Conservation (phyloP, 768 basidiomycete genomes). For the Chalciporus pseudorubinellus region DNA sequence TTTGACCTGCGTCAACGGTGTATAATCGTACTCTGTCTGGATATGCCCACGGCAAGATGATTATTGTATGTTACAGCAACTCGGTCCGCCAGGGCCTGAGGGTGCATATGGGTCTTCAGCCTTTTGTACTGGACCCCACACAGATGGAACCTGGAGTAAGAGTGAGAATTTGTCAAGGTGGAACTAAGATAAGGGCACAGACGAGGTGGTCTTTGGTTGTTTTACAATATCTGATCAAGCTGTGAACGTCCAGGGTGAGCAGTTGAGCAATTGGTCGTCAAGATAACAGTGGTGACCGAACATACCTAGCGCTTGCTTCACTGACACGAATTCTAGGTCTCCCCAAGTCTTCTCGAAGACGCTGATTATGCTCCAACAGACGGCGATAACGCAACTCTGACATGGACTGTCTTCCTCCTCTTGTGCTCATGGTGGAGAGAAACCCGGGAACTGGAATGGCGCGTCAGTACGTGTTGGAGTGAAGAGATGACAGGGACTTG, state of each 20-base stretch:
- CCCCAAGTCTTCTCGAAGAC: slow-evolving; percentile 68
- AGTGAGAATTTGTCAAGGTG: slow-evolving; percentile 12
- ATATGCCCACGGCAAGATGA: not conserved
- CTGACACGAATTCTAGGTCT: slow-evolving; percentile 70
- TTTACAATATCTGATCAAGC: slow-evolving; percentile 73
- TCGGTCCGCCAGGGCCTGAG: slow-evolving; percentile 47
- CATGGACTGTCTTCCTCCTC: slow-evolving; percentile 70
- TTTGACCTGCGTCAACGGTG: not conserved
- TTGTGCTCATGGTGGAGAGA: slow-evolving; percentile 49
- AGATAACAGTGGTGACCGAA: slow-evolving; percentile 7
- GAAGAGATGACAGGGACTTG: too few species aligned
- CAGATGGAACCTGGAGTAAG: slow-evolving; percentile 73
- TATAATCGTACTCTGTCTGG: not conserved
- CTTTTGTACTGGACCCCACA: slow-evolving; percentile 95
- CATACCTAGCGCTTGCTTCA: slow-evolving; percentile 68
- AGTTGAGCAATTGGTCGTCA: slow-evolving; percentile 3
- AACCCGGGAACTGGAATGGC: not conserved
- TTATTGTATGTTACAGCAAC: slow-evolving; percentile 63
- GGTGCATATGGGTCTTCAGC: slow-evolving; percentile 92
- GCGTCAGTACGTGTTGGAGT: not conserved
- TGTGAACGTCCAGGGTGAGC: slow-evolving; percentile 26
- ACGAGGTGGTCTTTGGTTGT: slow-evolving; percentile 70
- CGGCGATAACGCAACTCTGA: slow-evolving; percentile 80
- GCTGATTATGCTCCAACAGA: slow-evolving; percentile 70
- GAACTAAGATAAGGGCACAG: slow-evolving; percentile 23